Evolutionary conservation across 2,329 filamentous ascomycete species (phyloP), one percentile per base, ranked within the genome.

Genomic region (Daldinia sp.): DNA sequence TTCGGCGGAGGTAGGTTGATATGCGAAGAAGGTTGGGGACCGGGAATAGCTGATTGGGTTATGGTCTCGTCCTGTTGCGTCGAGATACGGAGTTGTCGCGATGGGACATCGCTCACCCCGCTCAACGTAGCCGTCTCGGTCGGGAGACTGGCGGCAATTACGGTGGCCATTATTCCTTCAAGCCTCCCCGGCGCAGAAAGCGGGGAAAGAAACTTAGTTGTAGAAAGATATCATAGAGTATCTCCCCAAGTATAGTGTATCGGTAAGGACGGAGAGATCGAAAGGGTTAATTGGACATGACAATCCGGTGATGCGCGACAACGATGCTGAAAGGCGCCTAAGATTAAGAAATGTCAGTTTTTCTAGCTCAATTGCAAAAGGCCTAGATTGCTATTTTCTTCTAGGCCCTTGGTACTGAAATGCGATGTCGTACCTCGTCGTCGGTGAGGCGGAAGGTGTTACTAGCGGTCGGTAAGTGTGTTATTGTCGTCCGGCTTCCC

Each of bases 1-100:
- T 91, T 91, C 53, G 89, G 88, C 57, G 82, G 83, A 59, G 86
- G 85, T 28, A 79, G 73, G 26, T 78, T 77, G 46, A 77, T 75
- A 59, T 76, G 77, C 58, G 80, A 79, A 53, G 81, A 81, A 15
- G 74, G 67, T 57, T 79, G 78, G 23, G 78, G 70, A 72, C 73
- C 77, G 18, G 77, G 66, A 51, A 75, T 69, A 42, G 68, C 67
- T 42, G 73, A 26, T 20, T 73, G 68, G 46, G 65, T 72, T 30
- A 73, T 57, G 53, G 74, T 73, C 66, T 72, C 72, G 70, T 76
- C 76, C 57, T 74, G 67, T 69, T 78, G 74, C 28, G 75, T 74
- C 12, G 78, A 65, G 42, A 80, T 72, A 18, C 71, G 67, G 33
- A 76, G 63, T 54, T 73, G 74, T 54, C 70, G 73, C 56, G 74